phyloP scores from a whole-genome alignment of 495 filamentous ascomycete genomes.

The Thozetella sp. region DNA sequence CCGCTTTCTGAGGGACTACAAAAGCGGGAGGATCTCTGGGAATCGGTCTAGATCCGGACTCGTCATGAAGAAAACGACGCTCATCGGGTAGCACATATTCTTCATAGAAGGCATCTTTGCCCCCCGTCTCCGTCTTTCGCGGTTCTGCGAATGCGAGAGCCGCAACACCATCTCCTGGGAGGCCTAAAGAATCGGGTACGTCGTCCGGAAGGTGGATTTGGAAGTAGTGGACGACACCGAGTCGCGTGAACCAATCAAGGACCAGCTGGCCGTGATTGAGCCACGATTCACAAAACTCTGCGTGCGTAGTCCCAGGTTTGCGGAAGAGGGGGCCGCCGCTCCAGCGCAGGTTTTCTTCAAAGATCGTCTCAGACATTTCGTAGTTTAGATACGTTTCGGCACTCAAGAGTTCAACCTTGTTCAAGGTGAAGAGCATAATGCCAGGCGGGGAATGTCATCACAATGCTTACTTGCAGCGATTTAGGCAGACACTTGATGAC shows the following conservation, averaged over 20 bases:
- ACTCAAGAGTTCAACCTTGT: too few relatives aligned
- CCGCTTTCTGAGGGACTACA: slow-evolving; percentile 1
- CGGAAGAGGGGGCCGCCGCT: slow-evolving; percentile 7
- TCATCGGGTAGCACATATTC: slow-evolving; percentile 7
- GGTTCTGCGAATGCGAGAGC: slow-evolving; percentile 1
- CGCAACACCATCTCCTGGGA: neutral
- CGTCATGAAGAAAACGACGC: slow-evolving; percentile 11
- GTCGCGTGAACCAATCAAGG: slow-evolving; percentile 3
- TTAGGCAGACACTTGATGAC: too few relatives aligned
- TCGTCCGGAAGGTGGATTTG: slow-evolving; percentile 9
- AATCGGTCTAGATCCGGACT: slow-evolving; percentile 9
- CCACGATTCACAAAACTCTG: slow-evolving; percentile 7
- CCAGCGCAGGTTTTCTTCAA: neutral
- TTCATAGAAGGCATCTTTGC: slow-evolving; percentile 5
- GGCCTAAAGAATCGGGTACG: neutral
- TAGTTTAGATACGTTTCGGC: too few relatives aligned
- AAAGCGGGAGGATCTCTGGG: slow-evolving; percentile 6
- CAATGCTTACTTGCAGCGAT: too few relatives aligned
- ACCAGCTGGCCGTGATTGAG: slow-evolving; percentile 7
- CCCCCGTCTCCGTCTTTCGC: neutral
- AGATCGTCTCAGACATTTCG: neutral
- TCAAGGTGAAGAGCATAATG: too few relatives aligned
- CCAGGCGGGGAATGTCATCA: too few relatives aligned
- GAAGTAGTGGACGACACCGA: slow-evolving; percentile 5
- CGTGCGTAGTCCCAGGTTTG: slow-evolving; percentile 8